Conservation (phyloP, 2,329 filamentous ascomycete genomes). For the Aspergillus floridensis region DNA sequence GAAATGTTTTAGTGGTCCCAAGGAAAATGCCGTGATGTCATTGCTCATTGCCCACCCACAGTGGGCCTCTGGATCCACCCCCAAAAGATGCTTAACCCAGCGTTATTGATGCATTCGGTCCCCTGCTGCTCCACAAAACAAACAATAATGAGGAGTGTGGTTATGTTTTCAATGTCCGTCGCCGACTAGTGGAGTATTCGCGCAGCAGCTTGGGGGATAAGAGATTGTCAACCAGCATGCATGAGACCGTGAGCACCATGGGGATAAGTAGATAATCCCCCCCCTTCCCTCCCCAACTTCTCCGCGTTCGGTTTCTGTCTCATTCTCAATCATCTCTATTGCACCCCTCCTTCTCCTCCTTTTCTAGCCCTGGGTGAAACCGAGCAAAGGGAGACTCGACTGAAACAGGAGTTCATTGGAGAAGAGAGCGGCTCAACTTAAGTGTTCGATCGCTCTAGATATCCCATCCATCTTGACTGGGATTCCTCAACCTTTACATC, state of each 20-base stretch:
- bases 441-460: conserved; percentile 1
- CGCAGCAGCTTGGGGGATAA: conserved; percentile 13
- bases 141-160: conserved; percentile 7
- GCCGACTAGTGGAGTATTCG: conserved; percentile 10
- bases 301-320: conserved; percentile 17
- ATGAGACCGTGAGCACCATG: conserved; percentile 19
- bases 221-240: conserved; percentile 14
- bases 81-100: conserved; percentile 32
- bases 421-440: conserved; percentile 3
- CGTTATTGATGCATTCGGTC: conserved; percentile 32
- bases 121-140: conserved; percentile 20
- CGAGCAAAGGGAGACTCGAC: not conserved
- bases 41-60: conserved; percentile 10
- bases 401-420: not conserved
- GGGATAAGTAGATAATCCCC: conserved; percentile 30
- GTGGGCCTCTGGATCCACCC: conserved; percentile 19
- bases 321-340: conserved; percentile 12
- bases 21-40: conserved; percentile 12
- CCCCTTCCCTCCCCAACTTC: conserved; percentile 17
- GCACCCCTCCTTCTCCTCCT: conserved; percentile 4
- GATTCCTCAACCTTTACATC: not conserved
- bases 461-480: not conserved
- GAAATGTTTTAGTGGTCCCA: not conserved
- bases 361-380: not conserved
- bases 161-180: not conserved